Conservation (phyloP, 305 asterid species). For the Ruellia speciosa region DNA sequence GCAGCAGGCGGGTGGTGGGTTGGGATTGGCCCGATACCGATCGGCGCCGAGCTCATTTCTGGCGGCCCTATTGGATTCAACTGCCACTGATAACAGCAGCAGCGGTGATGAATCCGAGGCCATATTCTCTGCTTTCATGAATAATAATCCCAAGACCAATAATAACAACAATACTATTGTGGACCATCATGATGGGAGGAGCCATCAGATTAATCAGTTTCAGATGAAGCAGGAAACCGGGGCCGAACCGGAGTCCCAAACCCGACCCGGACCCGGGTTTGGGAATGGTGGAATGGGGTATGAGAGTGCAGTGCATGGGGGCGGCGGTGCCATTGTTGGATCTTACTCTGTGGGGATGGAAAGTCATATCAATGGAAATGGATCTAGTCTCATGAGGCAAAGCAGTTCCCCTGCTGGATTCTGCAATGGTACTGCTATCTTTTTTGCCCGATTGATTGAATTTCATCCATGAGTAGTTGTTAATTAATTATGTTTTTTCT, state of each 20-base stretch:
- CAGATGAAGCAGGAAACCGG: constrained; percentile 22
- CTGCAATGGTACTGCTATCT: constrained; percentile 40
- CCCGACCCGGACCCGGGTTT: constrained; percentile 31
- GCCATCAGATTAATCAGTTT: constrained; percentile 10
- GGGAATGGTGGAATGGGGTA: constrained; percentile 28
- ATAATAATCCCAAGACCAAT: constrained; percentile 22
- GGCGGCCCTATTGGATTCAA: constrained; percentile 41
- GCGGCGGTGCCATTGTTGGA: constrained; percentile 47
- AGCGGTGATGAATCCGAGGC: constrained; percentile 69
- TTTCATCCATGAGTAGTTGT: constrained; percentile 27
- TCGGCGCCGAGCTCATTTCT: constrained; percentile 82
- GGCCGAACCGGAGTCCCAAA: constrained; percentile 30
- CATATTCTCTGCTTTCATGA: constrained; percentile 44
- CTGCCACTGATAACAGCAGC: constrained; percentile 26
- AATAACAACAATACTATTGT: constrained; percentile 7
- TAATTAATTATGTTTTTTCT: constrained; percentile 24
- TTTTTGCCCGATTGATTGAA: constrained; percentile 44
- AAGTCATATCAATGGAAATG: constrained; percentile 31
- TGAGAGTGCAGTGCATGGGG: constrained; percentile 37
- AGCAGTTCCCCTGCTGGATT: constrained; percentile 90
- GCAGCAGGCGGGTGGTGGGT: constrained; percentile 5
- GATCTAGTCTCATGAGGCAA: constrained; percentile 57
- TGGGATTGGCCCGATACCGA: constrained; percentile 53
- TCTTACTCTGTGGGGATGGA: constrained; percentile 55
- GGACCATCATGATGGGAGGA: constrained; percentile 7